Percentiles rank a stretch among this genome's conserved stretches.
Evolutionary conservation across 495 filamentous ascomycete species (phyloP).

Genomic region (Symbiotaphrina buchneri): DNA sequence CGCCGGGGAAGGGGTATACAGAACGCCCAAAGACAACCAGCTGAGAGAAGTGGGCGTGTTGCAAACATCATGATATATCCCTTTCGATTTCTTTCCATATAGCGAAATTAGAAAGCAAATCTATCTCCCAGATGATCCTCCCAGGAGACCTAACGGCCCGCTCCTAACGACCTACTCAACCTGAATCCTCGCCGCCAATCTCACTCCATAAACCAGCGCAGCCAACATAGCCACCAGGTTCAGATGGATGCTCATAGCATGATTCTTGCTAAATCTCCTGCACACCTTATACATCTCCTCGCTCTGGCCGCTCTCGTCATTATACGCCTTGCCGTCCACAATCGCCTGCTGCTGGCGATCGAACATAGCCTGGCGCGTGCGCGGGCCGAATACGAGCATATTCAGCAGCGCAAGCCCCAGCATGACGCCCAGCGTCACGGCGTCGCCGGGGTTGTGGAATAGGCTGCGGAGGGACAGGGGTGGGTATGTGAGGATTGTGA

Average conservation of each 20-base stretch:
- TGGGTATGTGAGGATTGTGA: slow-evolving; percentile 23
- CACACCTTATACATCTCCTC: slow-evolving; percentile 17
- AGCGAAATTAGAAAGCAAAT: too few relatives aligned
- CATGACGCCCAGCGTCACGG: slow-evolving; percentile 18
- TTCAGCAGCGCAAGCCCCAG: slow-evolving; percentile 20
- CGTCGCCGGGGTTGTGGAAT: slow-evolving; percentile 10
- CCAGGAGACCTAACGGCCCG: too few relatives aligned
- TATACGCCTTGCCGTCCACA: slow-evolving; percentile 6
- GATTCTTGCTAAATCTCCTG: slow-evolving; percentile 20
- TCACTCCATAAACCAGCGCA: slow-evolving; percentile 25
- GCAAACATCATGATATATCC: too few relatives aligned
- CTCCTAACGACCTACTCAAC: slow-evolving; percentile 1
- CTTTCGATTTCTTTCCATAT: too few relatives aligned
- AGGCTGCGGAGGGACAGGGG: slow-evolving; percentile 17
- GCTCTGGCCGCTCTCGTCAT: slow-evolving; percentile 7
- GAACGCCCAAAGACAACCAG: too few relatives aligned
- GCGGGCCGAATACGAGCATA: slow-evolving; percentile 20
- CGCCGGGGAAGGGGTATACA: too few relatives aligned
- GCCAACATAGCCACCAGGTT: slow-evolving; percentile 26
- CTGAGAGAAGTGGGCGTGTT: too few relatives aligned
- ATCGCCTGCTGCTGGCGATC: slow-evolving; percentile 21
- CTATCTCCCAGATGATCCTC: too few relatives aligned
- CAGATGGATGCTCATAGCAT: slow-evolving; percentile 32
- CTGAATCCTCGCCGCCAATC: slow-evolving; percentile 14
- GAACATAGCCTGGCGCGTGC: slow-evolving; percentile 20